Evolutionary conservation across 1,139 yeast genomes (phyloP), one percentile per base, ranked within the genome.

Genomic region (Yamadazyma siamensis): DNA sequence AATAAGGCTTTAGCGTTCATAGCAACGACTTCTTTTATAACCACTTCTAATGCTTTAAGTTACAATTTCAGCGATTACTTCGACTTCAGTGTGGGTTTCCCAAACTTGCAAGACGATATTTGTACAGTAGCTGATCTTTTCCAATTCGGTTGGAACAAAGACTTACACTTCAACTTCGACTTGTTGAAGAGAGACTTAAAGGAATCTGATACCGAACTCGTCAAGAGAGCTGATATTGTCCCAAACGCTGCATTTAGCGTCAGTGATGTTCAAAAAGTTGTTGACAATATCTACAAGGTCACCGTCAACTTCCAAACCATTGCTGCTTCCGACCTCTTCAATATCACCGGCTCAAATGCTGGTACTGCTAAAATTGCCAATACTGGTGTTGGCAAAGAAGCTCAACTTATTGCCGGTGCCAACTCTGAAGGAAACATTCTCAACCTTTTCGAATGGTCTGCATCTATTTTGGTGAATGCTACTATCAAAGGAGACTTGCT

Each of bases 161-260:
- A 33, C 21, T 39, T 41, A 15, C 19, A 35, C 23, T 24, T 35
- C 21, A 29, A 35, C 15, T 11, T 43, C 9, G 30, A 36, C 25
- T 22, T 41, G 14, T 32, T 39, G 11, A 43, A 43, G 23, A 43
- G 47, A 39, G 22, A 22, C 25, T 18, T 18, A 8, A 10, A 18
- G 10, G 27, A 37, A 26, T 22, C 14, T 20, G 26, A 30, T 13
- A 26, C 17, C 11, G 26, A 30, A 13, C 15, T 35, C 18, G 28
- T 20, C 11, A 43, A 38, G 26, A 43, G 46, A 36, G 47, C 38
- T 30, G 27, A 29, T 7, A n/a, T 29, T 9, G 49, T 52, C 38
- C 61, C 61, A 30, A 51, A 51, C 40, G 61, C 62, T 26, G 47
- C 49, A 16, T 52, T 57, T 34, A 41, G 49, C 17, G 56, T 57